Evolutionary conservation across 2,329 filamentous ascomycete species (phyloP).

Genomic region (Colletotrichum tofieldiae): DNA sequence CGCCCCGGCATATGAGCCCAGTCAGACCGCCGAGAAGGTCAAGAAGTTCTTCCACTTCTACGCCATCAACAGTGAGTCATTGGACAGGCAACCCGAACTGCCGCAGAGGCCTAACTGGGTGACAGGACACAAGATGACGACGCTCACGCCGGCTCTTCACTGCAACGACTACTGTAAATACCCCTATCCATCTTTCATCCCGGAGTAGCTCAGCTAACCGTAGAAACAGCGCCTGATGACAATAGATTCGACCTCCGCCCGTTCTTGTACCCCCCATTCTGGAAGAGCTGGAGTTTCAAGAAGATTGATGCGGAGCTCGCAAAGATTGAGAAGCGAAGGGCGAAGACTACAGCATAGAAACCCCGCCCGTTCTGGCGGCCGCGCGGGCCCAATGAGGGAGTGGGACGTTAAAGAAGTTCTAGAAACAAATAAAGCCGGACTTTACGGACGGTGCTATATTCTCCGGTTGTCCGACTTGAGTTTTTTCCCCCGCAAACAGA

Average conservation of each 20-base stretch:
- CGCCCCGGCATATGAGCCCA: conserved; percentile 52
- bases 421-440: background rate
- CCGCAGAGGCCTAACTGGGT: background rate
- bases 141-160: conserved; percentile 41
- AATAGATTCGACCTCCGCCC: conserved; percentile 49
- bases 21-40: conserved; percentile 58
- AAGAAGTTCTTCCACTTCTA: conserved; percentile 69
- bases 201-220: background rate
- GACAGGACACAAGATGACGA: conserved; percentile 43
- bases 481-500: background rate
- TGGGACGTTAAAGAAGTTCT: background rate
- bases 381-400: background rate
- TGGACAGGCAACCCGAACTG: no score
- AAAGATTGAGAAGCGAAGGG: conserved; percentile 50
- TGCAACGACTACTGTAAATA: conserved; percentile 43
- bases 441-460: background rate
- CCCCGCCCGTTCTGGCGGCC: background rate
- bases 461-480: background rate
- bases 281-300: conserved; percentile 55
- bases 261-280: conserved; percentile 52
- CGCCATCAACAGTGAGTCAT: conserved; percentile 64
- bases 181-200: background rate
- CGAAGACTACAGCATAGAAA: conserved; percentile 23
- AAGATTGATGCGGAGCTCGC: conserved; percentile 57
- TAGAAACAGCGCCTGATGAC: conserved; percentile 47